Conservation (phyloP, 768 basidiomycete genomes). For the Leucosporidium creatinivorum region DNA sequence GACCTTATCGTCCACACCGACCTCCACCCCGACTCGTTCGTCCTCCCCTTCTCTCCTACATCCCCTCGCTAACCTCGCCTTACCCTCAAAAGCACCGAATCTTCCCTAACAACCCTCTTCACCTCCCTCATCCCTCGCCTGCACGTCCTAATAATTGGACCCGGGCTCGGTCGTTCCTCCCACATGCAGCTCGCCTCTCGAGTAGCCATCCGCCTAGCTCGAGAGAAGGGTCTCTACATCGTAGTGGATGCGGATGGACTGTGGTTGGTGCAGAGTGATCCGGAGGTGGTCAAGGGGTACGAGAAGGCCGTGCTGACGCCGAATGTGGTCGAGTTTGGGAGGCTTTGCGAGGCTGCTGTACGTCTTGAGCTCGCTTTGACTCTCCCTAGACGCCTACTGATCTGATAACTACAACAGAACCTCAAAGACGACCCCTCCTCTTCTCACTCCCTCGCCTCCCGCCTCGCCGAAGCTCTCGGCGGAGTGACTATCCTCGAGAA, state of each 20-base stretch:
- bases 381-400: background rate
- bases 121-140: slow-evolving; percentile 65
- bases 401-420: slow-evolving; percentile 34
- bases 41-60: slow-evolving; percentile 5
- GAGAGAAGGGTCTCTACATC: slow-evolving; percentile 68
- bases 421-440: slow-evolving; percentile 39
- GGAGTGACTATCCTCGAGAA: slow-evolving; percentile 89
- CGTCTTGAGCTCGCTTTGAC: slow-evolving; percentile 32
- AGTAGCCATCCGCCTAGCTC: slow-evolving; percentile 66
- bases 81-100: slow-evolving; percentile 42
- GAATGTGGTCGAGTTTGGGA: slow-evolving; percentile 85
- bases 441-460: slow-evolving; percentile 52
- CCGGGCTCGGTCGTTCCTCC: slow-evolving; percentile 65
- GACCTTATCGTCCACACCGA: slow-evolving; percentile 97
- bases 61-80: background rate
- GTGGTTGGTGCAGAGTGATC: slow-evolving; percentile 69
- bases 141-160: slow-evolving; percentile 48
- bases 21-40: slow-evolving; percentile 61
- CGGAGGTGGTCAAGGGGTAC: slow-evolving; percentile 71
- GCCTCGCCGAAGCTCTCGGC: slow-evolving; percentile 66
- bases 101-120: slow-evolving; percentile 37
- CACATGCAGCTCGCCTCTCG: slow-evolving; percentile 83
- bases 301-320: slow-evolving; percentile 83
- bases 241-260: slow-evolving; percentile 93
- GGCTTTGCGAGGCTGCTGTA: slow-evolving; percentile 67